These are phyloP conservation scores for Trametes cubensis DNA, from an alignment of 768 basidiomycete genomes.

Conservation along the genomic window DNA sequence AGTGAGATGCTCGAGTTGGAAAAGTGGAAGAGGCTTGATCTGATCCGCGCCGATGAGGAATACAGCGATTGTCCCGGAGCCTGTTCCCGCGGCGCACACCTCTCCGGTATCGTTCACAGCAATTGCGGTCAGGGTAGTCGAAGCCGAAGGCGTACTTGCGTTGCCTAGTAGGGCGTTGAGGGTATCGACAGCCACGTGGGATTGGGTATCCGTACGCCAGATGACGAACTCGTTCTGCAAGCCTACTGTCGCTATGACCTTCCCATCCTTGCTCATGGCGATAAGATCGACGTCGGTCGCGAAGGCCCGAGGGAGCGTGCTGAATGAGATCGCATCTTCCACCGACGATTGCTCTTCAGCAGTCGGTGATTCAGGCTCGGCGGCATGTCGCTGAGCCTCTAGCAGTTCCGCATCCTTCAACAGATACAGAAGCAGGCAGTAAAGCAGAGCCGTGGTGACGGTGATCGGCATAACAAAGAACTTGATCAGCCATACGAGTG, in stretches of 20 bases:
- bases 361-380: constrained; percentile 45
- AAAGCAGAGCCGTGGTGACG: constrained; percentile 72
- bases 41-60: constrained; percentile 56
- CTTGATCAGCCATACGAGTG: constrained; percentile 74
- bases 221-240: constrained; percentile 76
- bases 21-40: constrained; percentile 42
- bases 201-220: constrained; percentile 56
- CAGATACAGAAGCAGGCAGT: constrained; percentile 78
- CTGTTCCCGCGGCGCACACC: constrained; percentile 73
- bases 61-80: constrained; percentile 61
- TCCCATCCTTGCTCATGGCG: constrained; percentile 69
- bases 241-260: constrained; percentile 68
- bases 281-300: constrained; percentile 82
- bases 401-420: constrained; percentile 90
- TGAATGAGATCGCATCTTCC: constrained; percentile 54
- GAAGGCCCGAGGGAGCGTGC: constrained; percentile 79
- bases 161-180: constrained; percentile 53
- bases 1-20: constrained; percentile 45
- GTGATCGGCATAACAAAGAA: constrained; percentile 86
- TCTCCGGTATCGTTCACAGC: constrained; percentile 63
- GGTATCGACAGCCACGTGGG: constrained; percentile 52
- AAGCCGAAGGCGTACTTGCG: constrained; percentile 49
- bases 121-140: constrained; percentile 59
- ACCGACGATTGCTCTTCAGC: constrained; percentile 36
- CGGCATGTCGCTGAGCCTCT: constrained; percentile 77